These are phyloP conservation scores for Jackrogersella multiformis DNA, from an alignment of 495 filamentous ascomycete species.

Conservation along the genomic window DNA sequence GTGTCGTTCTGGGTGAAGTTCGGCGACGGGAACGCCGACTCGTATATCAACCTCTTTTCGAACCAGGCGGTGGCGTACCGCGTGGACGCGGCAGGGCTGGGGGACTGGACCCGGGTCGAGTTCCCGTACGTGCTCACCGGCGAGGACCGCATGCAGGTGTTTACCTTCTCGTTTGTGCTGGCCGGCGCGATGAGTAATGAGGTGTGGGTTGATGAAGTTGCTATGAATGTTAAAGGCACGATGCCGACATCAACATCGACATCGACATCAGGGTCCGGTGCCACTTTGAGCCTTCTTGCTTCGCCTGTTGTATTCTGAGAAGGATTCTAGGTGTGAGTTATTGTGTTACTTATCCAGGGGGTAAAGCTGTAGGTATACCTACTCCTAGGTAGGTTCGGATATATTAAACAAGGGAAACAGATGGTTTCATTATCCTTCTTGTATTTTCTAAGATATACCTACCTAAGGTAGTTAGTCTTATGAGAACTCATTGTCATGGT, in stretches of 20 bases:
- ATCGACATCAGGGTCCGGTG: conserved; percentile 2
- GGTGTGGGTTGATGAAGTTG: conserved; percentile 36
- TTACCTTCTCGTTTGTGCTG: conserved; percentile 35
- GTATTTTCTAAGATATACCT: background rate
- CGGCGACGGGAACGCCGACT: background rate
- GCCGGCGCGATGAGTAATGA: conserved; percentile 19
- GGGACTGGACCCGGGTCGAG: conserved; percentile 25
- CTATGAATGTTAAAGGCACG: conserved; percentile 3
- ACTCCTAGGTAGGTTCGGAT: background rate
- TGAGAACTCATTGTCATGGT: background rate
- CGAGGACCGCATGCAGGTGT: conserved; percentile 19
- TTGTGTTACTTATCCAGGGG: too few relatives aligned
- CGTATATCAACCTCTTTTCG: conserved; percentile 31
- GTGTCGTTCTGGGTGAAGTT: conserved; percentile 41
- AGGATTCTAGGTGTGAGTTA: background rate
- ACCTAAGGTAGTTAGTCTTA: background rate
- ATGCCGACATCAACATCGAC: background rate
- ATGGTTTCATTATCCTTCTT: background rate
- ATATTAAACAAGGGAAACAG: background rate
- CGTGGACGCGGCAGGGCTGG: conserved; percentile 15
- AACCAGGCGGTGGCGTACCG: conserved; percentile 33
- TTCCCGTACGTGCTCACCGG: conserved; percentile 14
- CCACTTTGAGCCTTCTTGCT: too few relatives aligned
- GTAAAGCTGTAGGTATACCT: background rate
- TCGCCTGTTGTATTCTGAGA: background rate